Conservation (phyloP, 1,284 basidiomycete species). For the Malassezia psittaci region DNA sequence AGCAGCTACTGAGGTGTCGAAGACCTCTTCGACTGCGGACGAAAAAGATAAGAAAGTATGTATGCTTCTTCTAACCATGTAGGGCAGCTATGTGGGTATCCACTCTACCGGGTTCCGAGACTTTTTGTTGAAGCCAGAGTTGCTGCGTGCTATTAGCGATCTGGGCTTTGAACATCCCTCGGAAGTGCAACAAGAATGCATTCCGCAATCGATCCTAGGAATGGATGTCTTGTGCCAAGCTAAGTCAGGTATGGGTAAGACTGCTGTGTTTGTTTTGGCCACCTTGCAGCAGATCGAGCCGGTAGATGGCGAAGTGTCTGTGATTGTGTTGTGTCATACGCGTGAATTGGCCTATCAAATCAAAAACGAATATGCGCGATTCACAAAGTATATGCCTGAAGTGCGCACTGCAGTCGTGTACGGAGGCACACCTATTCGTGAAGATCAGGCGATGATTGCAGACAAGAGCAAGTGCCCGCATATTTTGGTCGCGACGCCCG, state of each 20-base stretch:
- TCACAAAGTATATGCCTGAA: slow-evolving; percentile 99
- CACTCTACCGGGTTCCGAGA: slow-evolving; percentile 54
- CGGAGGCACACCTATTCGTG: slow-evolving; percentile 86
- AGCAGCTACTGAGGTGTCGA: slow-evolving; percentile 26
- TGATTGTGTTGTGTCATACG: slow-evolving; percentile 96
- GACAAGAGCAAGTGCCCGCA: slow-evolving; percentile 97
- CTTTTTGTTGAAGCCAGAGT: slow-evolving; percentile 91
- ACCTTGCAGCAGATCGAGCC: slow-evolving; percentile 97
- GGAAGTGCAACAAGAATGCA: slow-evolving; percentile 99
- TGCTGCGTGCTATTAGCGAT: slow-evolving; percentile 94
- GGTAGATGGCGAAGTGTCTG: slow-evolving; percentile 92
- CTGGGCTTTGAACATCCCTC: slow-evolving; percentile 99
- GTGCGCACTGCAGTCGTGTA: slow-evolving; percentile 96
- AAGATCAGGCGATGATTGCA: slow-evolving; percentile 85
- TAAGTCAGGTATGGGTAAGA: slow-evolving; percentile 99
- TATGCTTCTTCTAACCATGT: not conserved
- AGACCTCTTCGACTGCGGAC: slow-evolving; percentile 24
- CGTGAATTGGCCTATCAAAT: slow-evolving; percentile 99
- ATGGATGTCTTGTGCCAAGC: slow-evolving; percentile 99
- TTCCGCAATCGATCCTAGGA: slow-evolving; percentile 96
- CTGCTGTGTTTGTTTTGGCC: slow-evolving; percentile 95
- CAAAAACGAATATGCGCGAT: slow-evolving; percentile 97
- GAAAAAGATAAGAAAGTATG: slow-evolving; percentile 41
- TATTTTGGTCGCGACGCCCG: slow-evolving; percentile 95
- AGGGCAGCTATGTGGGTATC: slow-evolving; percentile 46